Percentiles rank a stretch among this genome's conserved stretches.
phyloP scores from a whole-genome alignment of 345 rosid genomes.

The Sisymbrium altissimum region DNA sequence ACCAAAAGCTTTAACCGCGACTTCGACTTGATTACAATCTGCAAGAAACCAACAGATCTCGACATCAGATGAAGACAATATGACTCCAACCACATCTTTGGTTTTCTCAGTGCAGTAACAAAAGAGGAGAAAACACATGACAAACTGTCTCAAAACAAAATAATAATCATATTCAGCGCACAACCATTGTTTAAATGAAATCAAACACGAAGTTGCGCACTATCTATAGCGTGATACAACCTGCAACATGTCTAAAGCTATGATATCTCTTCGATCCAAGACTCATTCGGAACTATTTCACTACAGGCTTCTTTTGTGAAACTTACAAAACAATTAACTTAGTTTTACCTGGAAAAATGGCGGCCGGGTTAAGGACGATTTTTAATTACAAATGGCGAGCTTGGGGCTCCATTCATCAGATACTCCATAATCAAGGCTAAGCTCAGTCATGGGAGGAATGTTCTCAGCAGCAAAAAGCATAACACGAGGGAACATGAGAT shows the following conservation, averaged over 20 bases:
- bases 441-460: constrained; percentile 85
- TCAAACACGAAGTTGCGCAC: background rate
- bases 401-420: constrained; percentile 75
- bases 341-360: constrained; percentile 23
- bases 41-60: constrained; percentile 9
- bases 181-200: background rate
- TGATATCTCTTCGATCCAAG: constrained; percentile 3
- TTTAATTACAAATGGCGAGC: constrained; percentile 72
- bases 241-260: background rate
- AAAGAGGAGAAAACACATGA: background rate
- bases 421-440: constrained; percentile 93
- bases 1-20: background rate
- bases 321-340: background rate
- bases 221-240: background rate
- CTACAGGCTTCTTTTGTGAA: background rate
- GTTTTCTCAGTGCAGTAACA: background rate
- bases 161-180: background rate
- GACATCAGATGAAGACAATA: background rate
- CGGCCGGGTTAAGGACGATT: constrained; percentile 3
- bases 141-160: background rate
- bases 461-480: constrained; percentile 92
- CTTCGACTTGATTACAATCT: constrained; percentile 5
- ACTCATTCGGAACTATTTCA: background rate
- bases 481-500: constrained; percentile 80
- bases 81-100: background rate